Conservation (phyloP, 208 protist species). For the Acanthamoeba sp. region DNA sequence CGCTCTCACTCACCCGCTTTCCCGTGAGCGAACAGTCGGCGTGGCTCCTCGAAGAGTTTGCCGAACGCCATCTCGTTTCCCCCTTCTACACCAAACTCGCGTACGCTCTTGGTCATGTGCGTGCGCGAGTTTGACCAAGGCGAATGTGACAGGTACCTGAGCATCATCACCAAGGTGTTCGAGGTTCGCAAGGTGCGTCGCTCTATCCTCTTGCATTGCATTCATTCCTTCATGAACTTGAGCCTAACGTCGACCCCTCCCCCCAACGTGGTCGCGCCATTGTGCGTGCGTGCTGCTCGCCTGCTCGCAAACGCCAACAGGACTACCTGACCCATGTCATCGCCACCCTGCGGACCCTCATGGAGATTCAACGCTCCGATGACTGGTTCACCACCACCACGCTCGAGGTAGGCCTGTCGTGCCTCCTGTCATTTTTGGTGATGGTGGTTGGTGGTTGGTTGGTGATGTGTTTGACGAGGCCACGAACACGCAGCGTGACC, state of each 20-base stretch:
- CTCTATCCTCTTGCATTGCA: too few species aligned
- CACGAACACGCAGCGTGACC: background rate
- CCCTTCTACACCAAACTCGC: constrained; percentile 20
- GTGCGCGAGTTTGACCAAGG: background rate
- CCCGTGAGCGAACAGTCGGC: background rate
- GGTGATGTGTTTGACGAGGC: too few species aligned
- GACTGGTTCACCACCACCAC: background rate
- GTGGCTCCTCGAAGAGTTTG: constrained; percentile 61
- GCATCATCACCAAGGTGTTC: constrained; percentile 29
- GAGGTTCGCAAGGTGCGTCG: constrained; percentile 36
- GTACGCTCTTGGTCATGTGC: background rate
- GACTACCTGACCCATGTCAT: constrained; percentile 24
- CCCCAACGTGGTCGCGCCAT: too few species aligned
- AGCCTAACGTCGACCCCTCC: too few species aligned
- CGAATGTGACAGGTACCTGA: background rate
- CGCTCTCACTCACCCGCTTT: constrained; percentile 13
- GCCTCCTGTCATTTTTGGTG: background rate
- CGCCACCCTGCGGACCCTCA: background rate
- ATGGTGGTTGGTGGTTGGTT: background rate
- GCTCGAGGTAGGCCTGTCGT: background rate
- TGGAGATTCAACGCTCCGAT: background rate
- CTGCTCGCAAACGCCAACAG: too few species aligned
- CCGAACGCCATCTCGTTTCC: background rate
- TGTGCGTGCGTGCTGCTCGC: too few species aligned
- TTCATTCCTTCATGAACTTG: too few species aligned